Base-by-base conservation (phyloP, 169 alveolate genomes). In the Plasmodium falciparum region DNA sequence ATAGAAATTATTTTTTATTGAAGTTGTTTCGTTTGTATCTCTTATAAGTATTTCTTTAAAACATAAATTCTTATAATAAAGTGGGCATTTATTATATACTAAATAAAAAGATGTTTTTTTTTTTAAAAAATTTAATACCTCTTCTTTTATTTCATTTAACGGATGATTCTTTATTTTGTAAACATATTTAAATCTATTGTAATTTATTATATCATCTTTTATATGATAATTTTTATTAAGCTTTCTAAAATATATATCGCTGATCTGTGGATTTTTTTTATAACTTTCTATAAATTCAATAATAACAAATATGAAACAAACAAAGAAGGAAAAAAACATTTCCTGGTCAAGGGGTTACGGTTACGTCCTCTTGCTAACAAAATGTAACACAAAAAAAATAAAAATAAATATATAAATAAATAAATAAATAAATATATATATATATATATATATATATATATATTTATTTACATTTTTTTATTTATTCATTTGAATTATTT, bases 141-240 rank as follows among this genome's bases (percentile, higher is more conserved):
- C 52, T 12, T 63, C 56, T 61, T 78, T 83, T 12, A 83, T 83
- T 54, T 69, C 24, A 17, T 83, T 70, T 43, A 83, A 56, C 12
- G 91, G 91, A 49, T 83, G 91, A 49, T 83, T 83, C 65, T 83
- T 83, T 67, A 83, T 83, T 22, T 59, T 83, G 54, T 83, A 83
- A 11, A 83, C 91, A 83, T 83, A 67, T 83, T 83, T 83, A 83
- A 83, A 83, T 69, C 91, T 83, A 26, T 33, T 62, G 56, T 83
- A 83, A 26, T 83, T 83, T 20, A 83, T 70, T 69, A 83, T 83
- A 73, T 83, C 91, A 67, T 83, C 73, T 29, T 83, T 83, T 13
- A 69, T 62, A 29, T 69, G 47, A 62, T 83, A 83, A 24, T 72
- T 70, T 17, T 83, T 83, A 73, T 72, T 47, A 45, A 83, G 91